phyloP scores from a whole-genome alignment of 23 red algal species.

The Chondrus crispus region DNA sequence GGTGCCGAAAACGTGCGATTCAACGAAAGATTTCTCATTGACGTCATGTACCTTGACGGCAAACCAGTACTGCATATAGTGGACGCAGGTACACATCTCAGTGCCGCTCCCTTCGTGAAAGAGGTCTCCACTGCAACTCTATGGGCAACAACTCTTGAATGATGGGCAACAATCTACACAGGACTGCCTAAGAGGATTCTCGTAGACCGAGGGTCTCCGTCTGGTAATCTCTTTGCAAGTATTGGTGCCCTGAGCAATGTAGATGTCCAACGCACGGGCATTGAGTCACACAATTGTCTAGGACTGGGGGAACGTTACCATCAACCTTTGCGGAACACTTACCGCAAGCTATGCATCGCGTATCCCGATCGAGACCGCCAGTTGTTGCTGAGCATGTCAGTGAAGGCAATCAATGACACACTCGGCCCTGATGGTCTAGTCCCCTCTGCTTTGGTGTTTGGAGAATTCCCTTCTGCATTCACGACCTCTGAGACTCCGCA shows the following conservation, averaged over 20 bases:
- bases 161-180: constrained; percentile 9
- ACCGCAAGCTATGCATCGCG: neutral
- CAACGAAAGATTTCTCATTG: neutral
- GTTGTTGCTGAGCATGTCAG: neutral
- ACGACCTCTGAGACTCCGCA: neutral
- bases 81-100: neutral
- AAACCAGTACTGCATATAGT: neutral
- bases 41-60: neutral
- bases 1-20: neutral
- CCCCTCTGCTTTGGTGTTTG: constrained; percentile 17
- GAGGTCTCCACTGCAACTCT: neutral
- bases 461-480: neutral
- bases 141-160: neutral
- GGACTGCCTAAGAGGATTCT: neutral
- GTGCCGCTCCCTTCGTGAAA: neutral
- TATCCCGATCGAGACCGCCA: neutral
- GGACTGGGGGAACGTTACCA: neutral
- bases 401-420: constrained; percentile 19
- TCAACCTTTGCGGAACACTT: neutral
- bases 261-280: neutral
- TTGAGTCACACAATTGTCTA: neutral
- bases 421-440: neutral
- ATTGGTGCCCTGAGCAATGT: neutral
- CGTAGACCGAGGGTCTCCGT: neutral
- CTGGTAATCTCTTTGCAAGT: neutral